Evolutionary conservation across 345 rosid genomes (phyloP), one percentile per base, ranked within the genome.

Genomic region (Melastoma malabathricum): DNA sequence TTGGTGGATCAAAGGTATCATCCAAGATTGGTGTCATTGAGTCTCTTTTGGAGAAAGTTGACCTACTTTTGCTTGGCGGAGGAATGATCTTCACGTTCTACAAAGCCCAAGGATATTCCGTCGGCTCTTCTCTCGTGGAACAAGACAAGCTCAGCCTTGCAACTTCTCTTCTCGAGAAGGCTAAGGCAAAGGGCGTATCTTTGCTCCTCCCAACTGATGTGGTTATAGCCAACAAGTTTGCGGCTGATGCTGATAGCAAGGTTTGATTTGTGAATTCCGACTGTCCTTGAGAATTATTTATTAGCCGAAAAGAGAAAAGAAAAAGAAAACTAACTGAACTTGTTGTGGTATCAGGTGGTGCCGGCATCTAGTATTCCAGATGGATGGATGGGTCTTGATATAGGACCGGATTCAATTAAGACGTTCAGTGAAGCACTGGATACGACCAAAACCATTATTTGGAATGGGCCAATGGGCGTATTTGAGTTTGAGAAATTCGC

Each of bases 381-480:
- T 67, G 89, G 89, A 1, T 89, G 97, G 97, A 85, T 89, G 93
- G 97, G 97, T 51, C 66, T 89, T 73, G 97, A 89, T 73, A 65
- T 85, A 2, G 97, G 97, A 59, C 97, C 97, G 6, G 85, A 89
- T 67, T 67, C 87, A 44, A 60, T 79, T 54, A 73, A 77, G 75
- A 72, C 83, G 51, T 89, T 89, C 74, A 66, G 59, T 31, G 78
- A 75, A 59, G 65, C 82, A 48, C 50, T 89, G 63, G 95, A 81
- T 52, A 74, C 78, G 3, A 77, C 95, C 47, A 71, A 89, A 55
- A 81, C 97, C 31, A 51, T 89, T 19, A 89, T 89, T 31, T 89
- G 97, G 97, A 89, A 89, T 64, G 97, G 97, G 71, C 97, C 97
- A 2, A 85, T 85, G 97, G 95, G 97, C 51, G 97, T 89, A 45